Conservation (phyloP, 345 rosid genomes). For the Combretum micranthum region DNA sequence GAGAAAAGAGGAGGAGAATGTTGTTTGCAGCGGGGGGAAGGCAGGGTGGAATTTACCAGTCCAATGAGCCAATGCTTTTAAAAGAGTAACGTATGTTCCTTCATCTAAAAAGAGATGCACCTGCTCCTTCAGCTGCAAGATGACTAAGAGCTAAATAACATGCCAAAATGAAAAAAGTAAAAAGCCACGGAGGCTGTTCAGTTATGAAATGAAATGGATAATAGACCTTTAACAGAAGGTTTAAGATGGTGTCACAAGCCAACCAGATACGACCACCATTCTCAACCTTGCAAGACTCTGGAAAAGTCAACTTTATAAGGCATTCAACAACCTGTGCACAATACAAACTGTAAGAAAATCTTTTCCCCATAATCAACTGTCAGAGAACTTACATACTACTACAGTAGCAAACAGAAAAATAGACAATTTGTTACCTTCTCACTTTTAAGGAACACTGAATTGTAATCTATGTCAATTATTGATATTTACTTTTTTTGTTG, state of each 20-base stretch:
- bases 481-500: too few species aligned
- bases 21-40: too few species aligned
- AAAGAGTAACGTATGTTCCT: conserved; percentile 28
- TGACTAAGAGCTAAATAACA: conserved; percentile 6
- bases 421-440: background rate
- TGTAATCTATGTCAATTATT: too few species aligned
- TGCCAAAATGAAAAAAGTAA: background rate
- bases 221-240: conserved; percentile 72
- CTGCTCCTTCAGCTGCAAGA: conserved; percentile 40
- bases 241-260: conserved; percentile 86
- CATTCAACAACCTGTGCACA: conserved; percentile 60
- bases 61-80: conserved; percentile 64
- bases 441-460: too few species aligned
- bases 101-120: conserved; percentile 35
- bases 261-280: conserved; percentile 45
- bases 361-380: background rate
- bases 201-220: conserved; percentile 6
- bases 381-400: background rate
- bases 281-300: conserved; percentile 25
- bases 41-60: conserved; percentile 57
- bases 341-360: conserved; percentile 2
- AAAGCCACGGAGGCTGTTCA: background rate
- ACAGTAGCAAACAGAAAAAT: background rate
- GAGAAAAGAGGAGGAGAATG: background rate
- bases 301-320: conserved; percentile 48